Evolutionary conservation across 1,139 yeast genomes (phyloP), one percentile per base, ranked within the genome.

Genomic region (Taphrina sp.): DNA sequence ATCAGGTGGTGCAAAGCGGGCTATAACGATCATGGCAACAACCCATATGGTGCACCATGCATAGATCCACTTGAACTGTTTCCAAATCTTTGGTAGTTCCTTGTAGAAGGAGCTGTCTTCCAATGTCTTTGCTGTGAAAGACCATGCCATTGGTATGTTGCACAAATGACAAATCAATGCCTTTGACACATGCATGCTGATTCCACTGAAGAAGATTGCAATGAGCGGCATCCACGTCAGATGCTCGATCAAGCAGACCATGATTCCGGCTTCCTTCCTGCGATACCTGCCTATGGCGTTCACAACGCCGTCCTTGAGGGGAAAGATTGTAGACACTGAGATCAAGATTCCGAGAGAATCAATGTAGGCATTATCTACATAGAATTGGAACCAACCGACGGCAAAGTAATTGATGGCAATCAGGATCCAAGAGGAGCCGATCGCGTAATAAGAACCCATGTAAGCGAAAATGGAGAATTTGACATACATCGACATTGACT

Each of bases 121-220:
- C 17, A 59, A 49, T 17, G 58, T 59, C 23, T 58, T 58, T 5
- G 59, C 61, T 12, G 61, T 59, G 10, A 56, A 56, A 10, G 59
- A 56, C 61, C 60, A 59, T 26, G 39, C 47, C 57, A 59, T 58
- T 37, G 45, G 52, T 14, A 57, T 16, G n/a, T 56, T 42, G 26
- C 57, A 51, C 60, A 59, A 42, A 24, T 58, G 61, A 16, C 56
- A 51, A 12, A 58, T 29, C 14, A 59, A 3, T 16, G 61, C 58
- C 19, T 51, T 33, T 22, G 42, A 45, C 8, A 59, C 33, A 20
- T 55, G 60, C 55, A 58, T 54, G 8, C 59, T 52, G 12, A 59
- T 34, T 2, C 61, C 58, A 17, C 58, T 56, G 22, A 58, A 52
- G 58, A 55, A 59, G 24, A 58, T 29, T 23, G 43, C 39, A 53